These are phyloP conservation scores for Rhizophagus sp. DNA, from an alignment of 192 early-diverging fungal genomes.

Conservation along the genomic window DNA sequence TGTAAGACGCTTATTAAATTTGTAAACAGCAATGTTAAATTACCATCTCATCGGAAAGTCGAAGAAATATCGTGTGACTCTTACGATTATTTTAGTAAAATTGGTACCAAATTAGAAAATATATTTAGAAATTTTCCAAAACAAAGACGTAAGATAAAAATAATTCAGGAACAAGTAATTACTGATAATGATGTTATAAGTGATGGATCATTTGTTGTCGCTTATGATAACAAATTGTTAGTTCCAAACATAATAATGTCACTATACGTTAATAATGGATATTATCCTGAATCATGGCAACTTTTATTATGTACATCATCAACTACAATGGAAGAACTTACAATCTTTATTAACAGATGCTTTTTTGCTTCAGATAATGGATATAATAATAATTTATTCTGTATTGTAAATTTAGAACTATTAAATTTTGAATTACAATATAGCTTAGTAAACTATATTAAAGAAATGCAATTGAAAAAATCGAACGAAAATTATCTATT, in stretches of 20 bases:
- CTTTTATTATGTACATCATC: conserved; percentile 29
- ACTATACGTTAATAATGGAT: conserved; percentile 23
- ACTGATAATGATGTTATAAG: conserved; percentile 18
- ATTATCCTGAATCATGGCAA: conserved; percentile 28
- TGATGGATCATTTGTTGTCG: conserved; percentile 18
- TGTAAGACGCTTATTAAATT: conserved; percentile 19
- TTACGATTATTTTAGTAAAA: not conserved
- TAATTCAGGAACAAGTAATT: not conserved
- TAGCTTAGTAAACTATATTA: conserved; percentile 28
- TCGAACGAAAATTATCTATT: not conserved
- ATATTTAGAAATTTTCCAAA: not conserved
- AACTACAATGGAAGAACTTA: conserved; percentile 33
- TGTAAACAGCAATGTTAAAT: not conserved
- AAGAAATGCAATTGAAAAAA: not conserved
- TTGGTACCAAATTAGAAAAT: not conserved
- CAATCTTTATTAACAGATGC: conserved; percentile 22
- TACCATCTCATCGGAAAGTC: not conserved
- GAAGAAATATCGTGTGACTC: not conserved
- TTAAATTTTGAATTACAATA: conserved; percentile 31
- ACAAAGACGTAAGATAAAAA: not conserved
- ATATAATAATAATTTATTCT: conserved; percentile 28
- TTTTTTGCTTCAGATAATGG: conserved; percentile 19
- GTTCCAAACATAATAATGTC: conserved; percentile 32
- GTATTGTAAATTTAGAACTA: conserved; percentile 30
- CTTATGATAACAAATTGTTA: conserved; percentile 12